Conservation (phyloP, 257 asterid species). For the Solanum corneliomulleri region DNA sequence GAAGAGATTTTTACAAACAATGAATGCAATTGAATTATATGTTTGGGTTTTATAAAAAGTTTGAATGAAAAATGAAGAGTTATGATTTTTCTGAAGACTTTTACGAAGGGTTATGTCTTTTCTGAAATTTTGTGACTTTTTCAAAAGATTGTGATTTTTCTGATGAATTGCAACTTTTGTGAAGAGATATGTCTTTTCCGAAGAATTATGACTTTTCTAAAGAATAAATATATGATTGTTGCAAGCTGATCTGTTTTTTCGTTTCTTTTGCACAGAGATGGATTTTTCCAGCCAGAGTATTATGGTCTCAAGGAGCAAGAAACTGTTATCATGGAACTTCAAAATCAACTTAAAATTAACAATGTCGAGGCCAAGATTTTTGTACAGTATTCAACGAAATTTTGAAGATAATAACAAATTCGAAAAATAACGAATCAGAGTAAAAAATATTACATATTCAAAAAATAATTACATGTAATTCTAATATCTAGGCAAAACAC, state of each 20-base stretch:
- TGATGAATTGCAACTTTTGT: too few relatives aligned
- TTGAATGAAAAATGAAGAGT: background rate
- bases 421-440: background rate
- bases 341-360: slow-evolving; percentile 50
- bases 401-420: background rate
- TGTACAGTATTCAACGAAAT: background rate
- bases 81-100: too few relatives aligned
- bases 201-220: background rate
- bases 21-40: background rate
- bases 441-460: background rate
- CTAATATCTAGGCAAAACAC: background rate
- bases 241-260: background rate
- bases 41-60: background rate
- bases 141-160: accelerated
- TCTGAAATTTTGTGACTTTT: background rate
- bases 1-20: background rate
- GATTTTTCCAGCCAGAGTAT: slow-evolving; percentile 20
- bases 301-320: slow-evolving; percentile 88
- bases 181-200: background rate
- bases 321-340: slow-evolving; percentile 59
- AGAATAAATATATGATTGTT: background rate
- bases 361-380: slow-evolving; percentile 64
- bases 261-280: background rate
- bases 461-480: background rate
- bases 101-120: background rate